Conservation (phyloP, 83 land plant genomes). For the Thuja plicata region DNA sequence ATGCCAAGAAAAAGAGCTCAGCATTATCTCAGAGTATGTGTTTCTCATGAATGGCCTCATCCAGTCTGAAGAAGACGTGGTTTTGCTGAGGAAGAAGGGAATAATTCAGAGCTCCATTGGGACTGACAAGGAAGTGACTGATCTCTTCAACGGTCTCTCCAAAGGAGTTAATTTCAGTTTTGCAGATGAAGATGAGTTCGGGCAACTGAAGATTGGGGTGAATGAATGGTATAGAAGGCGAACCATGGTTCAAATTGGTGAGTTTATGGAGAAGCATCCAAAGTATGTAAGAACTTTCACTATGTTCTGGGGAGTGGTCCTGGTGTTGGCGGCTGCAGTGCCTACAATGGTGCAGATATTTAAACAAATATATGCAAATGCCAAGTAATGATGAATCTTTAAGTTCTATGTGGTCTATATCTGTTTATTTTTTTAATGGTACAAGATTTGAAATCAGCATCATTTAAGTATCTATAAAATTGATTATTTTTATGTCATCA, state of each 20-base stretch:
- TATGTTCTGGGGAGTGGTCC: not conserved
- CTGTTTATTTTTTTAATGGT: too few species aligned
- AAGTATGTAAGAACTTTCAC: not conserved
- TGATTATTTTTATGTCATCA: too few species aligned
- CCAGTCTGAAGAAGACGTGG: constrained; percentile 20
- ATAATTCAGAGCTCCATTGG: constrained; percentile 22
- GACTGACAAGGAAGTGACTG: constrained; percentile 26
- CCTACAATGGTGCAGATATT: too few species aligned
- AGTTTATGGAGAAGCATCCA: not conserved
- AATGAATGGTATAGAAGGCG: not conserved
- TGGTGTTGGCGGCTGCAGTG: too few species aligned
- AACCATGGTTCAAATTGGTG: too few species aligned
- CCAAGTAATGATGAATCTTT: too few species aligned
- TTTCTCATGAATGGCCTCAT: constrained; percentile 36
- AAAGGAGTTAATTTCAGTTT: not conserved
- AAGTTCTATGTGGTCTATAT: too few species aligned
- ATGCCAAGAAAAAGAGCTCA: not conserved
- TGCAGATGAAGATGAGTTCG: not conserved
- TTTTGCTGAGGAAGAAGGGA: constrained; percentile 11
- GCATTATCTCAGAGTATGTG: not conserved
- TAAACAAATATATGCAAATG: too few species aligned
- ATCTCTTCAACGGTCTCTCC: constrained; percentile 21
- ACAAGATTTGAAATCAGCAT: too few species aligned
- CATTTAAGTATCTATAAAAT: too few species aligned
- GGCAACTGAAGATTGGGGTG: too few species aligned